phyloP scores from a whole-genome alignment of 345 rosid genomes.

The Moricandia arvensis region DNA sequence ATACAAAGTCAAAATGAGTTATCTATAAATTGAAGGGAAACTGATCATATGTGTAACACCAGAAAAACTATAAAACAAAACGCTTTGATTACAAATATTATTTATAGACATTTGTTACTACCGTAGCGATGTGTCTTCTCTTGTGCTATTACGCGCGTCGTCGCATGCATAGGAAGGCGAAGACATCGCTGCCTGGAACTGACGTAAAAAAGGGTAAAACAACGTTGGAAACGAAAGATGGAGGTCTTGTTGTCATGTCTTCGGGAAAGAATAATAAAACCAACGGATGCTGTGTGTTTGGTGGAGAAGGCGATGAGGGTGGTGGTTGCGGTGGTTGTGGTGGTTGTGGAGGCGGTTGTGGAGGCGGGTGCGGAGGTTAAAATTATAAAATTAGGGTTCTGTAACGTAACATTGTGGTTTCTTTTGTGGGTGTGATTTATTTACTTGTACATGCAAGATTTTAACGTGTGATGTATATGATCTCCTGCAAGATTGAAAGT shows the following conservation, averaged over 20 bases:
- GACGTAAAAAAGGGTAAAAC: conserved; percentile 3
- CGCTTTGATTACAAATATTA: neutral
- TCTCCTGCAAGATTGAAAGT: neutral
- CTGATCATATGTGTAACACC: neutral
- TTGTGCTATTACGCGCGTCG: conserved; percentile 1
- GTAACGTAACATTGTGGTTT: neutral
- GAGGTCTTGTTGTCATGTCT: conserved; percentile 23
- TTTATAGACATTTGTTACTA: neutral
- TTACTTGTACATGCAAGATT: neutral
- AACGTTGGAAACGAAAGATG: conserved; percentile 5
- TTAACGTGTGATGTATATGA: conserved; percentile 1
- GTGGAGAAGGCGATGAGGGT: neutral
- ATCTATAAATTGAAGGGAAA: neutral
- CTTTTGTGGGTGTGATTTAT: conserved; percentile 1
- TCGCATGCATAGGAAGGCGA: neutral
- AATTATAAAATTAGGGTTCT: neutral
- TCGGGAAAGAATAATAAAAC: neutral
- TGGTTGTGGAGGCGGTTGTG: neutral
- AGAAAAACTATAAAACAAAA: neutral
- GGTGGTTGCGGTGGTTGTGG: neutral
- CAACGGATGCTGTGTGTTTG: neutral
- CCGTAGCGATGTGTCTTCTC: neutral
- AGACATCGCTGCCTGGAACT: neutral
- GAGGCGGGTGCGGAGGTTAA: neutral
- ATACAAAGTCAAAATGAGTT: neutral